Base-by-base conservation (phyloP, 208 protist species). In the Endotrypanum monterogeii region DNA sequence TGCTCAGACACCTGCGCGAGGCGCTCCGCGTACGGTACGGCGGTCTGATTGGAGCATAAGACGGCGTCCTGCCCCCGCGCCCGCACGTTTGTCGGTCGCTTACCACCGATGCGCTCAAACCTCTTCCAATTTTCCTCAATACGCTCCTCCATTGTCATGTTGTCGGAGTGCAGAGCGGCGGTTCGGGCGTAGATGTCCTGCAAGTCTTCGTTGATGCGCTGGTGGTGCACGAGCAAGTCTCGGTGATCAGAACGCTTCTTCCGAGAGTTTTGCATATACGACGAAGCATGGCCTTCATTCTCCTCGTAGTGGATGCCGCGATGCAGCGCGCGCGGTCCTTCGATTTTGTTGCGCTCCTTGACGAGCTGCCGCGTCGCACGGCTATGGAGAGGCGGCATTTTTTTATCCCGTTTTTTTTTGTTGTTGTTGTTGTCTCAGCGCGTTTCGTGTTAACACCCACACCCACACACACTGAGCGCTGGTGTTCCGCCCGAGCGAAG, bases 131-230 rank as follows among this genome's bases (percentile, higher is more conserved):
- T 86, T 73, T 94, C 86, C 61, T 96, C 89, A 66, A 94, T 94
- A 82, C 92, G 89, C 74, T 96, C 86, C 76, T 93, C 89, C 89
- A 96, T 94, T n/a, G 92, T 96, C 37, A 84, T 83, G 69, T 94
- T 80, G 18, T 81, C 80, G 3, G 83, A 55, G 81, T 94, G 88
- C 60, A 96, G 77, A 28, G 88, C 86, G 0, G 92, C 88, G 14
- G 88, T 93, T 71, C 92, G 89, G 28, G 87, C 67, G 81, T 96
- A 96, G 7, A 96, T 60, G 56, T 94, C 92, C 56, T 96, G 88
- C 54, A 96, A 72, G 5, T 91, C 83, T 16, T 85, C 89, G 75
- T 91, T 92, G 74, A 96, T 90, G 70, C 92, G 92, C 76, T 96
- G 92, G 39, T 96, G 92, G 73, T 96, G 92, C 6, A 96, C 92